Percentiles rank a stretch among this genome's conserved stretches.
Conservation (phyloP, 2,329 filamentous ascomycete genomes). For the Leptosphaerulina australis region DNA sequence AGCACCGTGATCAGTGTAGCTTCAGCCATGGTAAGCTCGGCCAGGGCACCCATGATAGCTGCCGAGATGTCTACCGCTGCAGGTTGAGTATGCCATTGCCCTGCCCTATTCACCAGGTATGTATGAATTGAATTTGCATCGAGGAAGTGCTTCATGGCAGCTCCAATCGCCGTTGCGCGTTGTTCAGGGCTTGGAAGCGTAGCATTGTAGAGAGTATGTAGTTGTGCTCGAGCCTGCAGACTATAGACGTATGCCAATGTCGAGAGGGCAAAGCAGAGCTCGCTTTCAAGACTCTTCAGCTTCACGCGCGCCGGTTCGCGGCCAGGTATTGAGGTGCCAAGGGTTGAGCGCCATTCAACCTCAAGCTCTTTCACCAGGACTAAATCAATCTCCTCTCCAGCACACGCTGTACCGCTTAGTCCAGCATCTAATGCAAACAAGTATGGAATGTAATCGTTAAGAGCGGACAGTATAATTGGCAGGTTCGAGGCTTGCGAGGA, state of each 20-base stretch:
- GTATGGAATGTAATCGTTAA: conserved; percentile 83
- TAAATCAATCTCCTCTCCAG: conserved; percentile 69
- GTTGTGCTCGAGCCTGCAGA: conserved; percentile 71
- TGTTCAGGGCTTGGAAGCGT: conserved; percentile 63
- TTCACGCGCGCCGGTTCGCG: conserved; percentile 71
- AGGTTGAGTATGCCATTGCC: conserved; percentile 44
- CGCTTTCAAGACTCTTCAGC: conserved; percentile 77
- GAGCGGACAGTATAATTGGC: conserved; percentile 67
- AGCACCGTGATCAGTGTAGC: conserved; percentile 87
- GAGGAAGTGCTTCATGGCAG: conserved; percentile 77
- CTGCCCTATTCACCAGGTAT: conserved; percentile 67
- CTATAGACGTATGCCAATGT: conserved; percentile 77
- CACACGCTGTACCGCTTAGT: conserved; percentile 62
- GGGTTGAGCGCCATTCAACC: conserved; percentile 79
- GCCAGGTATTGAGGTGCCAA: conserved; percentile 65
- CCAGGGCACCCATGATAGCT: conserved; percentile 53
- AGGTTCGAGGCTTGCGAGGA: conserved; percentile 74
- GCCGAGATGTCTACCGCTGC: conserved; percentile 51
- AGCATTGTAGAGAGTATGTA: conserved; percentile 75
- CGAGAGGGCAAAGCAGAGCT: conserved; percentile 78
- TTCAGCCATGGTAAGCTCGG: conserved; percentile 77
- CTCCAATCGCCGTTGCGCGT: conserved; percentile 70
- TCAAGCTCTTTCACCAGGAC: conserved; percentile 71
- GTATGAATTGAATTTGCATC: conserved; percentile 79
- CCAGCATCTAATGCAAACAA: conserved; percentile 78